A percentile compares a stretch with the other conserved stretches of the same genome.
Conservation (phyloP, 805 yeast species). For the Wickerhamia fluorescens region DNA sequence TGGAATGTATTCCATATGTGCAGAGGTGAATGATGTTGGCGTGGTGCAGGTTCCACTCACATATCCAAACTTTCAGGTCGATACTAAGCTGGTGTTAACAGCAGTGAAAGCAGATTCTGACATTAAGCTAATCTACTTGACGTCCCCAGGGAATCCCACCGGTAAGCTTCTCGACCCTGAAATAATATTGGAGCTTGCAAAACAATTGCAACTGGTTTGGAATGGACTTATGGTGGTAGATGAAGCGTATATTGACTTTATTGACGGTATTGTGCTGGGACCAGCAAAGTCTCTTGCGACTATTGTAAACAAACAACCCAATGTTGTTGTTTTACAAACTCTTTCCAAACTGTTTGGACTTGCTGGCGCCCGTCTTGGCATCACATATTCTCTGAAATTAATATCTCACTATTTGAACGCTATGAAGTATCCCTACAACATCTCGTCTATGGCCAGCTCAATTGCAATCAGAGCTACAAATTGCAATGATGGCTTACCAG, state of each 20-base stretch:
- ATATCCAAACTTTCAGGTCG: conserved; percentile 46
- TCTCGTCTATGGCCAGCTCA: conserved; percentile 71
- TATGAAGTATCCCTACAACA: conserved; percentile 94
- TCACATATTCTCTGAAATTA: conserved; percentile 58
- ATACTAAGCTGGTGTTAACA: conserved; percentile 47
- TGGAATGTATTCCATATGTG: conserved; percentile 93
- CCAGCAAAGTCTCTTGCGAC: conserved; percentile 62
- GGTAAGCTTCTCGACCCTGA: conserved; percentile 52
- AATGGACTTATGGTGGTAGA: conserved; percentile 81
- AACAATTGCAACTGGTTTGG: conserved; percentile 45
- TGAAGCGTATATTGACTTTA: conserved; percentile 92
- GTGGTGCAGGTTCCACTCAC: conserved; percentile 65
- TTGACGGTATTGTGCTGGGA: conserved; percentile 10
- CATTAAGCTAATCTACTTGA: conserved; percentile 73
- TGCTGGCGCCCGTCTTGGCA: conserved; percentile 89
- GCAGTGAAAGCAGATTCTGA: conserved; percentile 46
- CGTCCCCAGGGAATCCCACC: conserved; percentile 98
- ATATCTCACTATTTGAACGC: conserved; percentile 69
- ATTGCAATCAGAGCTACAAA: conserved; percentile 71
- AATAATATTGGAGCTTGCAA: conserved; percentile 31
- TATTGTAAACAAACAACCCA: conserved; percentile 73
- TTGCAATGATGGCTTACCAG: conserved; percentile 40
- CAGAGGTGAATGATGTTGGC: conserved; percentile 81
- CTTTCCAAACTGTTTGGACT: conserved; percentile 92
- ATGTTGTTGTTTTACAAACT: conserved; percentile 84